Conservation (phyloP, 805 yeast genomes). For the Yarrowia sp. region DNA sequence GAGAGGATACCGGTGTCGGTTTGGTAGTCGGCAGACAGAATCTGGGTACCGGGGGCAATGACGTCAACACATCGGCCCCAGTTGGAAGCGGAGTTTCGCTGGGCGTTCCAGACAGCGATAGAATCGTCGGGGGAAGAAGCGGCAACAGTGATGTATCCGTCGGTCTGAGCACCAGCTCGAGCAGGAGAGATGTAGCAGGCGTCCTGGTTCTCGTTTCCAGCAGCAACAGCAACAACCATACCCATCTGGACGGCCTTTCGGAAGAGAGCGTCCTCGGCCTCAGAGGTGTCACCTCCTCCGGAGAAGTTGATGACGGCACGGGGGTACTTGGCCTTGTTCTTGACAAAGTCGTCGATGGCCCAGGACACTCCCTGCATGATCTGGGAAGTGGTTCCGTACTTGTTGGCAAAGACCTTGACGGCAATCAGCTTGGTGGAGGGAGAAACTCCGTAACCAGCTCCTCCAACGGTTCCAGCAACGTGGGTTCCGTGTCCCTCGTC, state of each 20-base stretch:
- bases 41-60: conserved; percentile 93
- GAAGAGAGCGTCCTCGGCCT: conserved; percentile 40
- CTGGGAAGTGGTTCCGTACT: conserved; percentile 54
- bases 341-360: conserved; percentile 41
- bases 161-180: not conserved
- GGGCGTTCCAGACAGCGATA: not conserved
- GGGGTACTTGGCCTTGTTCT: conserved; percentile 31
- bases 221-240: conserved; percentile 37
- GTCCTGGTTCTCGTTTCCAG: not conserved
- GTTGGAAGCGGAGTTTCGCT: conserved; percentile 43
- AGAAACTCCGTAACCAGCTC: conserved; percentile 53
- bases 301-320: conserved; percentile 10
- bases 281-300: not conserved
- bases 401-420: conserved; percentile 57
- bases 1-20: conserved; percentile 35
- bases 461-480: conserved; percentile 60
- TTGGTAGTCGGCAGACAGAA: conserved; percentile 52
- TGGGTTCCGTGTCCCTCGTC: conserved; percentile 62
- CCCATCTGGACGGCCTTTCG: not conserved
- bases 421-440: conserved; percentile 51
- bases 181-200: not conserved
- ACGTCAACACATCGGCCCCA: conserved; percentile 94
- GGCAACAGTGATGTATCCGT: not conserved
- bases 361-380: conserved; percentile 57
- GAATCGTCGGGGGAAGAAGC: not conserved